phyloP scores from a whole-genome alignment of 306 rosid species.

The Geum urbanum region DNA sequence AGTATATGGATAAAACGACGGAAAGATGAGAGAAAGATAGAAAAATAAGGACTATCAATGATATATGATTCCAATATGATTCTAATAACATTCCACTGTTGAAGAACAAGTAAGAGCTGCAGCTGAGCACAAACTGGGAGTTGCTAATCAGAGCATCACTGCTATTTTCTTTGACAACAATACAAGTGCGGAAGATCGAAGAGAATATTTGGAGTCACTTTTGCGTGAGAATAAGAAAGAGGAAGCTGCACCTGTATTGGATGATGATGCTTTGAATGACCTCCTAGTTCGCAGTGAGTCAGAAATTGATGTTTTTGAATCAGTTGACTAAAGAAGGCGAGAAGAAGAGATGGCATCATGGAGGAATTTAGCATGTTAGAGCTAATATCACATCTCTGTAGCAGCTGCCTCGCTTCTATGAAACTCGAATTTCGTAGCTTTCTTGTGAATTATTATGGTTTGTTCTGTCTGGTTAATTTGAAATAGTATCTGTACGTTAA shows the following conservation, averaged over 20 bases:
- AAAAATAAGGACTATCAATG: no score
- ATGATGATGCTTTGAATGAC: conserved; percentile 93
- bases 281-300: conserved; percentile 94
- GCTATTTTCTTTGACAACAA: conserved; percentile 99
- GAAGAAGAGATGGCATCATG: conserved; percentile 79
- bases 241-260: conserved; percentile 97
- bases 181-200: conserved; percentile 98
- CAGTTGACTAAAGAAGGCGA: conserved; percentile 70
- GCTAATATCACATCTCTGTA: no score
- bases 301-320: conserved; percentile 91
- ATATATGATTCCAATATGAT: no score
- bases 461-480: no score
- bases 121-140: conserved; percentile 99
- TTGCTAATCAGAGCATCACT: conserved; percentile 98
- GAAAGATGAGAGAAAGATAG: no score
- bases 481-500: no score
- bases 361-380: no score
- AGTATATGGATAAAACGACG: no score
- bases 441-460: no score
- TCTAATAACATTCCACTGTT: no score
- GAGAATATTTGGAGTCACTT: conserved; percentile 95
- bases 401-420: no score
- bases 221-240: conserved; percentile 96
- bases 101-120: conserved; percentile 99
- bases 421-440: no score